Percentiles rank a stretch among this genome's conserved stretches.
Conservation (phyloP, 2,329 filamentous ascomycete species). For the Fusarium tjaetaba region DNA sequence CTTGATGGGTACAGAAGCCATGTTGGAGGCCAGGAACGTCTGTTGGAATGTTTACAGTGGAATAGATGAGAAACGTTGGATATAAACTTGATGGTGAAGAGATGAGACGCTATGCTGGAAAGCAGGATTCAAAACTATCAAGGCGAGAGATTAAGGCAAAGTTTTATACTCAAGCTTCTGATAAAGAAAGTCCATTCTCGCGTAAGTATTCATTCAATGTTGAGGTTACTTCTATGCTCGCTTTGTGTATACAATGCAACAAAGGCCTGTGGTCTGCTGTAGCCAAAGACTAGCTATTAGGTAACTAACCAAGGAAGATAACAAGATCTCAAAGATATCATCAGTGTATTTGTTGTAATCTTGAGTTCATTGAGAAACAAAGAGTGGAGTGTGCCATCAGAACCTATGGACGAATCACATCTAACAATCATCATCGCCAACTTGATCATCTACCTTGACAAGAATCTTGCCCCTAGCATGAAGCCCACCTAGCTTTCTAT, state of each 20-base stretch:
- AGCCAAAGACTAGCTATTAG: background rate
- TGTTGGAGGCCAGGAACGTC: rapidly evolving
- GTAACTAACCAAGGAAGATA: background rate
- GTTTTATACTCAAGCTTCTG: background rate
- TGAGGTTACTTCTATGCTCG: rapidly evolving
- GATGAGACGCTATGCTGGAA: background rate
- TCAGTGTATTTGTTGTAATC: background rate
- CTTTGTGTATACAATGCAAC: background rate
- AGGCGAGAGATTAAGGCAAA: background rate
- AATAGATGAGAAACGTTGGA: background rate
- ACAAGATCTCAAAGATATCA: background rate
- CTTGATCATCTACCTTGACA: conserved; percentile 44
- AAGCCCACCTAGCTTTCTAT: conserved; percentile 10
- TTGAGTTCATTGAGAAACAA: background rate
- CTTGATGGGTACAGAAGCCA: background rate
- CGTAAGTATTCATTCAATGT: background rate
- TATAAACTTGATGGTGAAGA: background rate
- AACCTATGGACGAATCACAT: background rate
- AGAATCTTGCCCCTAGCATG: conserved; percentile 53
- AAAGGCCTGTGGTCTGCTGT: background rate
- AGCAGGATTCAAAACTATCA: background rate
- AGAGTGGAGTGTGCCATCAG: background rate
- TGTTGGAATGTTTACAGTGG: rapidly evolving
- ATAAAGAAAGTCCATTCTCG: too few species aligned
- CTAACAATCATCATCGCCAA: conserved; percentile 39